Evolutionary conservation across 2,329 filamentous ascomycete genomes (phyloP).

Genomic region (Xylaria sp.): DNA sequence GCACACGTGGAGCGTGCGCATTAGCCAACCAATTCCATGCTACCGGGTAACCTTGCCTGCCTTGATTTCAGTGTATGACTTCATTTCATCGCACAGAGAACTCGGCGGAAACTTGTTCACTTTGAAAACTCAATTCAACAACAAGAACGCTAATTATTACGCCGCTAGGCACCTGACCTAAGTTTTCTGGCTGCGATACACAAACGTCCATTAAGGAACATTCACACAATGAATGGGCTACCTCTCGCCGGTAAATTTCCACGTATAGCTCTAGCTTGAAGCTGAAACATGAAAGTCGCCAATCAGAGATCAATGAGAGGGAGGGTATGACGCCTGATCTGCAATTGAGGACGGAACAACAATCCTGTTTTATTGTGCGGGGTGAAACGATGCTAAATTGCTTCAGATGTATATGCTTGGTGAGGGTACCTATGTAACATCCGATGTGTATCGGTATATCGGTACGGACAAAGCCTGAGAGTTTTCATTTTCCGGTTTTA

Average conservation of each 20-base stretch:
- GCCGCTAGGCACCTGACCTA: not conserved
- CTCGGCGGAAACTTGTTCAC: not conserved
- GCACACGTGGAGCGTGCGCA: conserved; percentile 5
- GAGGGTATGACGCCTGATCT: not conserved
- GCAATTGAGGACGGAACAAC: not conserved
- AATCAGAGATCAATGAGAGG: too few species aligned
- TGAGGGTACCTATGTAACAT: not conserved
- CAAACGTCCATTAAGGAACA: not conserved
- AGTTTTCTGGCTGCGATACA: not conserved
- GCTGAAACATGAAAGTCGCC: not conserved
- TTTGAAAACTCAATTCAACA: not conserved
- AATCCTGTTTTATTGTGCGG: not conserved
- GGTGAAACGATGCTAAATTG: conserved; percentile 5
- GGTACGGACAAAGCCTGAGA: not conserved
- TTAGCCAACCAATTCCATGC: conserved; percentile 19
- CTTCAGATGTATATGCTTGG: not conserved
- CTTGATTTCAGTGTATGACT: conserved; percentile 26
- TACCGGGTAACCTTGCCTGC: conserved; percentile 20
- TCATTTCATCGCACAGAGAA: conserved; percentile 1
- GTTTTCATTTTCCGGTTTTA: conserved; percentile 2
- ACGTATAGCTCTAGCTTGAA: not conserved
- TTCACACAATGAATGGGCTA: not conserved
- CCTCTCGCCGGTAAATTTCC: not conserved
- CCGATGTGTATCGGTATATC: not conserved
- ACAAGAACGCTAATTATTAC: too few species aligned